phyloP scores from a whole-genome alignment of 345 rosid genomes.

The Arabis hirsuta region DNA sequence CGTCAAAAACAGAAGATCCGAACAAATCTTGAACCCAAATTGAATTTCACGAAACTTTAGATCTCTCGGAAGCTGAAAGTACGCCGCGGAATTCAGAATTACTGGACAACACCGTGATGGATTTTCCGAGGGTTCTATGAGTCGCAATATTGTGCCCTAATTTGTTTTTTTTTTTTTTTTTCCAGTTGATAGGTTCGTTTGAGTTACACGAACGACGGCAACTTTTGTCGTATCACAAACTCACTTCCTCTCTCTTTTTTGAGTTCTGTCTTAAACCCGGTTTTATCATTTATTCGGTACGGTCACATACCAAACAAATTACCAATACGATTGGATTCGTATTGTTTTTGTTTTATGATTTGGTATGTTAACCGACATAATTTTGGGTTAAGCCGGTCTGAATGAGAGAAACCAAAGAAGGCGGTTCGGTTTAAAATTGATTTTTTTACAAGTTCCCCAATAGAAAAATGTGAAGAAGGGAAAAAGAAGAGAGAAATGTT shows the following conservation, averaged over 20 bases:
- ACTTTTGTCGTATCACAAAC: conserved; percentile 31
- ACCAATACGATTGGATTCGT: not conserved
- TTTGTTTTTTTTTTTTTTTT: conserved; percentile 30
- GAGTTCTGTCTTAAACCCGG: conserved; percentile 38
- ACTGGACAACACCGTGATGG: conserved; percentile 30
- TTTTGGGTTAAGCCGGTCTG: not conserved
- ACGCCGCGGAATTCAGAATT: conserved; percentile 30
- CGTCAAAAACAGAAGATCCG: not conserved
- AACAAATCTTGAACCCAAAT: not conserved
- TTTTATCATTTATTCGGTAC: not conserved
- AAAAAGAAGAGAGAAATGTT: conserved; percentile 37
- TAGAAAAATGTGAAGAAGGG: conserved; percentile 27
- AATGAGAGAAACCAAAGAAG: conserved; percentile 17
- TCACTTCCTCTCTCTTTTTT: conserved; percentile 19
- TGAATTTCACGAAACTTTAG: conserved; percentile 1
- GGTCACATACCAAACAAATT: not conserved
- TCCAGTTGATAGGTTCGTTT: conserved; percentile 45
- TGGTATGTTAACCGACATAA: conserved; percentile 1
- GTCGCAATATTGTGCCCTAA: conserved; percentile 44
- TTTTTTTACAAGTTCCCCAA: conserved; percentile 15
- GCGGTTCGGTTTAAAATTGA: conserved; percentile 37
- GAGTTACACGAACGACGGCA: conserved; percentile 44
- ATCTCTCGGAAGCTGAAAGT: conserved; percentile 26
- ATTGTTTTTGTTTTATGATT: not conserved
- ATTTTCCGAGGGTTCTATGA: conserved; percentile 45